phyloP scores from a whole-genome alignment of 1,284 basidiomycete species.

The Pseudomicrostroma phylloplanum region DNA sequence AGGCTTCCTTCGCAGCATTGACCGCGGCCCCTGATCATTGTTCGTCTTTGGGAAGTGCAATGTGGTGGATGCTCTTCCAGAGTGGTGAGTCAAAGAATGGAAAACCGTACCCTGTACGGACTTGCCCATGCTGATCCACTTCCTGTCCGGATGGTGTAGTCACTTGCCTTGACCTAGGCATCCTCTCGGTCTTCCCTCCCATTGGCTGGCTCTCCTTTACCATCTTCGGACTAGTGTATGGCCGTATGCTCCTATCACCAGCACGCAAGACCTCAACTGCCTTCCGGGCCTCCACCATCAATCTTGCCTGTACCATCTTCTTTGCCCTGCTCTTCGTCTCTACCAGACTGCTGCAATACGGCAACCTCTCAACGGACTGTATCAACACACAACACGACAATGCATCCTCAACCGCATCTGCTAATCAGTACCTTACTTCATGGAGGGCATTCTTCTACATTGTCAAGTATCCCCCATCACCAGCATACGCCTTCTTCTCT shows the following conservation, averaged over 20 bases:
- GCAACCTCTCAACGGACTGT: slow-evolving; percentile 33
- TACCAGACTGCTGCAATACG: slow-evolving; percentile 29
- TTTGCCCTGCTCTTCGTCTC: slow-evolving; percentile 27
- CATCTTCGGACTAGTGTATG: slow-evolving; percentile 34
- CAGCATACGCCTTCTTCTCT: slow-evolving; percentile 28
- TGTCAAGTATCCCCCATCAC: slow-evolving; percentile 34
- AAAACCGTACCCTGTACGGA: no score
- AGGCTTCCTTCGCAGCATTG: no score
- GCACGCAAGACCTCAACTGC: slow-evolving; percentile 2
- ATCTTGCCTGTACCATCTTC: slow-evolving; percentile 7
- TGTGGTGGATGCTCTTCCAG: no score
- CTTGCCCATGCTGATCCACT: not conserved
- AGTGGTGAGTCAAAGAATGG: no score
- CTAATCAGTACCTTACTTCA: slow-evolving; percentile 29
- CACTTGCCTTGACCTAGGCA: slow-evolving; percentile 7
- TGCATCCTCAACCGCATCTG: not conserved
- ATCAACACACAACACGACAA: slow-evolving; percentile 20
- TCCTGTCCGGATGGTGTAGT: not conserved
- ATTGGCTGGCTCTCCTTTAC: slow-evolving; percentile 37
- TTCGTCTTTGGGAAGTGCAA: no score
- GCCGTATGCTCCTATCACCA: slow-evolving; percentile 20
- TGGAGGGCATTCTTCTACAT: slow-evolving; percentile 34
- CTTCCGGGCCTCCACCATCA: slow-evolving; percentile 5
- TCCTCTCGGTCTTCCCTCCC: slow-evolving; percentile 36
- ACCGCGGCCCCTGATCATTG: no score